phyloP scores from a whole-genome alignment of 345 rosid genomes.

The Laguncularia racemosa region DNA sequence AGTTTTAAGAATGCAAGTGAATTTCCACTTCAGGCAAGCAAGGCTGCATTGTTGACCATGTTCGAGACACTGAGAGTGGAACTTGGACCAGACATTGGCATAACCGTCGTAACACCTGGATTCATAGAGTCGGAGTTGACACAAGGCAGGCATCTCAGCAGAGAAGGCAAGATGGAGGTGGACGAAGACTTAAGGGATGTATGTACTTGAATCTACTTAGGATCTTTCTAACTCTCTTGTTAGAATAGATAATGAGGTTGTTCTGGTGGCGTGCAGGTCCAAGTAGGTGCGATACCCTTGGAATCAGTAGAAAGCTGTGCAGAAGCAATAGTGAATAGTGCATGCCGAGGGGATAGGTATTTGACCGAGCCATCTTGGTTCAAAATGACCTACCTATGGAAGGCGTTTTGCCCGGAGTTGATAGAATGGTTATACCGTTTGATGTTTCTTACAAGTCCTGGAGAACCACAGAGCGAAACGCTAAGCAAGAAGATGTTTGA shows the following conservation, averaged over 20 bases:
- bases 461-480: slow-evolving; percentile 16
- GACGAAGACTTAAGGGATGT: slow-evolving; percentile 39
- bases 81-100: slow-evolving; percentile 30
- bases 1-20: neutral
- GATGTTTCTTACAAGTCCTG: slow-evolving; percentile 9
- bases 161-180: slow-evolving; percentile 27
- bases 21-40: slow-evolving; percentile 24
- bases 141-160: slow-evolving; percentile 22
- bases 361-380: slow-evolving; percentile 31
- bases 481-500: slow-evolving; percentile 24
- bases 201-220: slow-evolving; percentile 9
- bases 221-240: neutral
- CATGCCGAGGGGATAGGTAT: slow-evolving; percentile 34
- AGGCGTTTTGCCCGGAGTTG: slow-evolving; percentile 36
- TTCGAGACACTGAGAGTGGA: slow-evolving; percentile 43
- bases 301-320: slow-evolving; percentile 17
- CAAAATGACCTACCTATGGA: slow-evolving; percentile 16
- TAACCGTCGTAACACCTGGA: slow-evolving; percentile 40
- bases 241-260: neutral
- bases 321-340: slow-evolving; percentile 30
- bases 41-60: slow-evolving; percentile 24
- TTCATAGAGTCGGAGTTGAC: slow-evolving; percentile 22
- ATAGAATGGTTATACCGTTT: slow-evolving; percentile 22
- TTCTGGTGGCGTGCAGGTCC: slow-evolving; percentile 9
- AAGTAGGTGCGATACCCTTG: slow-evolving; percentile 20